Conservation (phyloP, 2,329 filamentous ascomycete species). For the Metarhizium robertsii region DNA sequence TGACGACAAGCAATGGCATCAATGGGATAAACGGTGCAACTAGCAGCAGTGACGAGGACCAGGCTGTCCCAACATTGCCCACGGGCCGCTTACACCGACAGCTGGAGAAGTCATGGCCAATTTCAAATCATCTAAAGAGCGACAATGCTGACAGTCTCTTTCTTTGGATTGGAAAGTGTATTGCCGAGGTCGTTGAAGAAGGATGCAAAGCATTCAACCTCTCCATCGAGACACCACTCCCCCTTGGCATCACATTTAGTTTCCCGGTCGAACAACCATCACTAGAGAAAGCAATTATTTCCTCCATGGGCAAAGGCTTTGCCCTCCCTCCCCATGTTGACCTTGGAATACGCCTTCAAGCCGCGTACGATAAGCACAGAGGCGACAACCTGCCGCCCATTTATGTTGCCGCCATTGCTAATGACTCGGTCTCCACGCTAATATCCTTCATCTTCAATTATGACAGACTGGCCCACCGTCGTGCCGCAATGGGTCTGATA, state of each 20-base stretch:
- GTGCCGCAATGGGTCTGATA: slow-evolving; percentile 70
- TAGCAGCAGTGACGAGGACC: slow-evolving; percentile 1
- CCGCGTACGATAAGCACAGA: slow-evolving; percentile 47
- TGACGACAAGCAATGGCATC: not conserved
- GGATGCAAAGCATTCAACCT: slow-evolving; percentile 37
- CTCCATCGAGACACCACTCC: slow-evolving; percentile 35
- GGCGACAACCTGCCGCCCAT: slow-evolving; percentile 49
- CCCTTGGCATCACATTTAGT: slow-evolving; percentile 60
- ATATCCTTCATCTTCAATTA: slow-evolving; percentile 68
- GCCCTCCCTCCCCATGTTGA: slow-evolving; percentile 51
- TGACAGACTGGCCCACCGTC: slow-evolving; percentile 48
- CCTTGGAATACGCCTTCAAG: slow-evolving; percentile 47
- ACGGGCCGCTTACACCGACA: slow-evolving; percentile 40
- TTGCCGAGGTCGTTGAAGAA: slow-evolving; percentile 61
- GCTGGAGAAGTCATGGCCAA: slow-evolving; percentile 65
- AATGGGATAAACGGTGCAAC: slow-evolving; percentile 7
- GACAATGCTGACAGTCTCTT: slow-evolving; percentile 69
- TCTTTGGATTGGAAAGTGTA: slow-evolving; percentile 70
- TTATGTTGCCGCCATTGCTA: slow-evolving; percentile 66
- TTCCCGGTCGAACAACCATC: slow-evolving; percentile 60
- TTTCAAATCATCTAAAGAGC: slow-evolving; percentile 62
- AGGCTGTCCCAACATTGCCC: not conserved
- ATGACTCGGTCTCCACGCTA: slow-evolving; percentile 72
- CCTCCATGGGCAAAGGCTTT: slow-evolving; percentile 65
- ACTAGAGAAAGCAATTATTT: slow-evolving; percentile 52